Conservation (phyloP, 331 rosid genomes). For the Quercus lobata region DNA sequence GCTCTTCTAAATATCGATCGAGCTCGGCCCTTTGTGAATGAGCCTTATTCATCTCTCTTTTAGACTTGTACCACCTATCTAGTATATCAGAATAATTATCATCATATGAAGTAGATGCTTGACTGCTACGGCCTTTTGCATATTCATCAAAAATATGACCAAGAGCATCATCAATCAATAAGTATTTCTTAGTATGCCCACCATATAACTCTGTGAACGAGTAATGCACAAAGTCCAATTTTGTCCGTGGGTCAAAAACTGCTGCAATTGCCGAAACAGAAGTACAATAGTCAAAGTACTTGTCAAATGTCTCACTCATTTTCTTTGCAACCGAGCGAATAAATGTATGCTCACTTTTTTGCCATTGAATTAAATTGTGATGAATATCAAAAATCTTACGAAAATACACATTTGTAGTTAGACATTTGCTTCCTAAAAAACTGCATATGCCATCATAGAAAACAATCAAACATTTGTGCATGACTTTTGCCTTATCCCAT, state of each 20-base stretch:
- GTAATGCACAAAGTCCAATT: neutral
- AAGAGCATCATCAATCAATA: neutral
- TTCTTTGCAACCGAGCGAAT: fast-evolving
- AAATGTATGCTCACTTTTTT: neutral
- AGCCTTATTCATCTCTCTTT: neutral
- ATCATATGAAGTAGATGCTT: neutral
- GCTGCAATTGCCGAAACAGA: neutral
- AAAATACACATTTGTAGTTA: neutral
- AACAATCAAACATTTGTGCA: neutral
- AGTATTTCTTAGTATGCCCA: neutral
- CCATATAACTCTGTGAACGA: neutral
- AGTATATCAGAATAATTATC: neutral
- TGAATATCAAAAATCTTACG: neutral
- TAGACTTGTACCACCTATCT: neutral
- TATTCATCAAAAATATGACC: neutral
- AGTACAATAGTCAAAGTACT: neutral
- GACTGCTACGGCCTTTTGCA: neutral
- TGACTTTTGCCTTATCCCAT: neutral
- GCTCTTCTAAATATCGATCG: neutral
- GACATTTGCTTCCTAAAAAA: neutral
- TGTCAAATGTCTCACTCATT: neutral
- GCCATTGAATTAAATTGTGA: neutral
- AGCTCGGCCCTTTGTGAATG: neutral
- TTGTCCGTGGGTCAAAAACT: neutral
- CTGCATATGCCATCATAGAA: neutral